Evolutionary conservation across 75 land plant genomes (phyloP), one percentile per base, ranked within the genome.

Genomic region (Pinus taeda): DNA sequence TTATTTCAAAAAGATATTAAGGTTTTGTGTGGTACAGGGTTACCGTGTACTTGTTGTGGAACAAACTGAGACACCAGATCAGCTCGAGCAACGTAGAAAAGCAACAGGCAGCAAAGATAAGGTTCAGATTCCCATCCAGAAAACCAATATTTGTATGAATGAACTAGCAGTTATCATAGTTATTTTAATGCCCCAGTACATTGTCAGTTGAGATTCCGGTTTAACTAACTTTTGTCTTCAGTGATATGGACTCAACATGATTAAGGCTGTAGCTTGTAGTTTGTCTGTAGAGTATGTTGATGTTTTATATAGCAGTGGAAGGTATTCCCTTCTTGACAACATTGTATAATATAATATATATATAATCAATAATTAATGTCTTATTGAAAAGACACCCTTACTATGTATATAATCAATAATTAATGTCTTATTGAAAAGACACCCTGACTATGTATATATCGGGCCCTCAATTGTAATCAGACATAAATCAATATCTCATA

Each of bases 41-140:
- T 89, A 90, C 76, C 90, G 99, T 33, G 93, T 96, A 72, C 85
- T 96, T 76, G 95, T 94, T 57, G 89, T 96, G 65, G 99, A 96
- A 83, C 99, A 96, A 76, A 95, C 93, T 45, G 99, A 96, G 77
- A 96, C 99, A 30, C 99, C 99, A 83, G 98, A 94, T 6, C 99
- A 96, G 81, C 83, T 92, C 74, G 98, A 94, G 80, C 71, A 90
- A 74, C 93, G 98, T 20, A 88, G 90, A 33, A 89, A 81, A 79
- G 89, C 92, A 66, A 85, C 86, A 76, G 99, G 97, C 71, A 82
- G 88, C 24, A 96, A 94, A 75, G 99, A 96, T 73, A 94, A 94
- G 97, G 99, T 84, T 65, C 13, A 37, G 39, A 71, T 33, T 15
- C 39, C 73, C 2, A 60, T 12, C 5, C 26, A 18, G 45, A 65